phyloP scores from a whole-genome alignment of 345 rosid species.

The Iberis pinnata region DNA sequence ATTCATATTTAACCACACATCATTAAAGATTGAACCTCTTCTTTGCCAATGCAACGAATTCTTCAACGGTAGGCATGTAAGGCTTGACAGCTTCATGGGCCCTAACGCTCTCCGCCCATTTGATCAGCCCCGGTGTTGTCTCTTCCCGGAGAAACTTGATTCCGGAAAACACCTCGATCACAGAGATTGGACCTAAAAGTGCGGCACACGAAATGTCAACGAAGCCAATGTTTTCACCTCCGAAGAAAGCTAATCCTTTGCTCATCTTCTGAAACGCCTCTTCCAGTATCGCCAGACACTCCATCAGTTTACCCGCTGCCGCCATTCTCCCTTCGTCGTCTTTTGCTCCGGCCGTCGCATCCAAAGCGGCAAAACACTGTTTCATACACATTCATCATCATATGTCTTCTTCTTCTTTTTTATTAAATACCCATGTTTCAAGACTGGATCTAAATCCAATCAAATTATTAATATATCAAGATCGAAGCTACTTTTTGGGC shows the following conservation, averaged over 20 bases:
- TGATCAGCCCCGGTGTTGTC: conserved; percentile 41
- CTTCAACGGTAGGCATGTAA: conserved; percentile 56
- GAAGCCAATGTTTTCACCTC: conserved; percentile 56
- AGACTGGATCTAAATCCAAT: no score
- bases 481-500: no score
- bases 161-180: conserved; percentile 31
- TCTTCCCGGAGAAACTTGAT: conserved; percentile 37
- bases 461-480: no score
- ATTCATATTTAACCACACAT: background rate
- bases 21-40: conserved; percentile 17
- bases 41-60: conserved; percentile 53
- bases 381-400: background rate
- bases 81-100: conserved; percentile 50
- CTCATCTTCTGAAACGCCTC: conserved; percentile 40
- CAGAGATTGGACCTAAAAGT: conserved; percentile 46
- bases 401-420: no score
- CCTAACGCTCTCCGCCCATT: conserved; percentile 51
- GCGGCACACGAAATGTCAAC: conserved; percentile 54
- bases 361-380: conserved; percentile 42
- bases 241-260: conserved; percentile 61
- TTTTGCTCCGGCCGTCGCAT: conserved; percentile 20
- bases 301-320: conserved; percentile 26
- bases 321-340: conserved; percentile 39
- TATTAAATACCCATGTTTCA: no score
- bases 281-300: conserved; percentile 42